These are phyloP conservation scores for Pestalotiopsis sp. DNA, from an alignment of 2,329 filamentous ascomycete genomes.

Conservation along the genomic window DNA sequence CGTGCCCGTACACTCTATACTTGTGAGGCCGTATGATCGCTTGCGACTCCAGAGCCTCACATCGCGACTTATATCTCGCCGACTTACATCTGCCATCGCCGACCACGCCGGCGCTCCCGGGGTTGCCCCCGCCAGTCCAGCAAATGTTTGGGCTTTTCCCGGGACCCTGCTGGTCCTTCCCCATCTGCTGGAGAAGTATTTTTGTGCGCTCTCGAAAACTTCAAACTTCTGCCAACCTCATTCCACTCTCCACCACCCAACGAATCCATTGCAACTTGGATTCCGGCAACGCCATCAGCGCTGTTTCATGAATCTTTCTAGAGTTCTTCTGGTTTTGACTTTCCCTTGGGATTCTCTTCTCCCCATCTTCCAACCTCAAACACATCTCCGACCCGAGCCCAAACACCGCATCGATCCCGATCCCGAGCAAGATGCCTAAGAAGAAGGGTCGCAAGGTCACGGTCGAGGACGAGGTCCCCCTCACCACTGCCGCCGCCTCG, in stretches of 20 bases:
- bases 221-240: slow-evolving; percentile 1
- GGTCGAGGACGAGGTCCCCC: slow-evolving; percentile 8
- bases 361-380: background rate
- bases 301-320: slow-evolving; percentile 18
- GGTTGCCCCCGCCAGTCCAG: background rate
- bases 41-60: background rate
- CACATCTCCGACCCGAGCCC: background rate
- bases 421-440: background rate
- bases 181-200: background rate
- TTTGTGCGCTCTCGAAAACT: background rate
- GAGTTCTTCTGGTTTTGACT: slow-evolving; percentile 15
- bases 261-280: background rate
- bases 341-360: background rate
- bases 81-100: background rate
- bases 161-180: background rate
- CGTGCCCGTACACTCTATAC: background rate
- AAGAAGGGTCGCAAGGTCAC: slow-evolving; percentile 13
- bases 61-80: background rate
- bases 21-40: background rate
- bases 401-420: background rate
- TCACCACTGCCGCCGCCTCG: background rate
- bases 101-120: background rate
- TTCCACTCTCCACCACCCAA: background rate
- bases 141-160: background rate
- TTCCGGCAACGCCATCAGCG: background rate